Conservation (phyloP, 2,329 filamentous ascomycete species). For the Cadophora sp. region DNA sequence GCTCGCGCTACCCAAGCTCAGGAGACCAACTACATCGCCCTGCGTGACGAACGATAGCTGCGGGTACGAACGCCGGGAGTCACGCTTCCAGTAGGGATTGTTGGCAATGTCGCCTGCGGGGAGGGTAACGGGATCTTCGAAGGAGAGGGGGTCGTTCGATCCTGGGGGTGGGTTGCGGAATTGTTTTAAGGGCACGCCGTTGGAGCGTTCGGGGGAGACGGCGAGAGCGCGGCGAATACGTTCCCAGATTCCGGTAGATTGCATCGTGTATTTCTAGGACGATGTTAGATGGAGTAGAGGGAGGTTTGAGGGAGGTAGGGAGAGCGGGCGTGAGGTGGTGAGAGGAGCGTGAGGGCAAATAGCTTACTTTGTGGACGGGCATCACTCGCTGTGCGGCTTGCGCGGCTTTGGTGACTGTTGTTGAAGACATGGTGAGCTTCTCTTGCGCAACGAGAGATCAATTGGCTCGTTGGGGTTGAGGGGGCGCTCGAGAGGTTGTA, state of each 20-base stretch:
- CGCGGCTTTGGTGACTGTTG: constrained; percentile 61
- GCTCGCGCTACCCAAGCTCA: constrained; percentile 83
- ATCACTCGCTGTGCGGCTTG: constrained; percentile 62
- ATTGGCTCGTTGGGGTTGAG: constrained; percentile 37
- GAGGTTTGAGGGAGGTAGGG: constrained; percentile 10
- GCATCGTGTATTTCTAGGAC: constrained; percentile 90
- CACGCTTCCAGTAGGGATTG: constrained; percentile 97
- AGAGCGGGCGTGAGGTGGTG: constrained; percentile 28
- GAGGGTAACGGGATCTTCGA: constrained; percentile 82
- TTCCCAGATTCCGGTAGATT: constrained; percentile 90
- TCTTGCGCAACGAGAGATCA: constrained; percentile 32
- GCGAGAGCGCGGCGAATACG: constrained; percentile 77
- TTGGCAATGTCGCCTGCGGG: constrained; percentile 89
- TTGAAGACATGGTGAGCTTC: constrained; percentile 53
- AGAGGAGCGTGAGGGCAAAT: constrained; percentile 25
- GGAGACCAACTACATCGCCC: constrained; percentile 82
- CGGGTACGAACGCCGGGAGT: constrained; percentile 83
- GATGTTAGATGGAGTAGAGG: constrained; percentile 35
- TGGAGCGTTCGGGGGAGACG: constrained; percentile 87
- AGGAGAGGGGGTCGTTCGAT: constrained; percentile 70
- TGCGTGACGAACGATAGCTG: constrained; percentile 81
- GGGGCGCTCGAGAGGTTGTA: constrained; percentile 2
- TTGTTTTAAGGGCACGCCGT: constrained; percentile 91
- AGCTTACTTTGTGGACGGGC: constrained; percentile 64
- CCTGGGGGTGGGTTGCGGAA: constrained; percentile 88